phyloP scores from a whole-genome alignment of 441 rosid species.

The Bocquillonia castaneifolia region DNA sequence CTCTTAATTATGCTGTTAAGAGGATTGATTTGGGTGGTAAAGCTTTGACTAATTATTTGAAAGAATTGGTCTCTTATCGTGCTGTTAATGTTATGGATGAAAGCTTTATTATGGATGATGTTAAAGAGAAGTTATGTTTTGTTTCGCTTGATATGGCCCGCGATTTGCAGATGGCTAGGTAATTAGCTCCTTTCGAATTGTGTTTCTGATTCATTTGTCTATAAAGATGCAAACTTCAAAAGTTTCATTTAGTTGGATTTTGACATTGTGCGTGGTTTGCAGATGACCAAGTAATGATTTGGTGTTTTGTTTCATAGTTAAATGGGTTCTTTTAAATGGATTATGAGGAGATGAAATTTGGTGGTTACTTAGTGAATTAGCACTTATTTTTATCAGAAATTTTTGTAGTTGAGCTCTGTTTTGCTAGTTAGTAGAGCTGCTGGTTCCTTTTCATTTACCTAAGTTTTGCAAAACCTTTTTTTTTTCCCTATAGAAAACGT shows the following conservation, averaged over 20 bases:
- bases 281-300: too few relatives aligned
- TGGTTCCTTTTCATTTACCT: neutral
- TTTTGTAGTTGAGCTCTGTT: too few relatives aligned
- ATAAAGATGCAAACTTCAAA: too few relatives aligned
- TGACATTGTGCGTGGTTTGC: neutral
- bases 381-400: too few relatives aligned
- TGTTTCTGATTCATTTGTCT: neutral
- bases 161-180: constrained; percentile 66
- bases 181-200: neutral
- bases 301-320: neutral
- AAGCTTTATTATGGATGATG: constrained; percentile 80
- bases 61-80: constrained; percentile 81
- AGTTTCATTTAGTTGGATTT: neutral
- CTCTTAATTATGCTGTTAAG: constrained; percentile 62
- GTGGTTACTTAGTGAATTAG: too few relatives aligned
- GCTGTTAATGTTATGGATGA: constrained; percentile 81
- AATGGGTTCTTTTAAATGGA: neutral
- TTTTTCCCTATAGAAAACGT: constrained; percentile 44
- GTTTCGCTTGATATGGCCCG: constrained; percentile 75
- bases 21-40: constrained; percentile 92
- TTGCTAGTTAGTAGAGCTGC: neutral
- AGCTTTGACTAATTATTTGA: constrained; percentile 85
- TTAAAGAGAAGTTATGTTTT: constrained; percentile 87
- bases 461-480: neutral
- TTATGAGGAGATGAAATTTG: neutral